phyloP scores from a whole-genome alignment of 169 alveolate genomes.

The Cryptosporidium ubiquitum region DNA sequence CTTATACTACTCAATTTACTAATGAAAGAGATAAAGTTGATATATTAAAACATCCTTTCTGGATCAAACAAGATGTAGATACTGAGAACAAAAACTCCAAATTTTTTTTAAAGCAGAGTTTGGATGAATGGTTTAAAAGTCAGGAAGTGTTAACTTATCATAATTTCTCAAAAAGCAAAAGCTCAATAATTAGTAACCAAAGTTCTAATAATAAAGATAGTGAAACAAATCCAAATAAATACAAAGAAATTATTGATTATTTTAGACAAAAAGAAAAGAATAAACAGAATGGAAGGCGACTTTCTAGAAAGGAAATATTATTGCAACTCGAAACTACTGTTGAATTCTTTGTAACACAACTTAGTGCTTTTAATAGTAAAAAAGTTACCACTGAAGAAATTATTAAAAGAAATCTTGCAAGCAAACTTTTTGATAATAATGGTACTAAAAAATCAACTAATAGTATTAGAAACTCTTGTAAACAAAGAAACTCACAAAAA shows the following conservation, averaged over 20 bases:
- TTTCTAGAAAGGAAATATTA: constrained; percentile 36
- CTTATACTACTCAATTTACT: background rate
- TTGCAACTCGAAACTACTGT: constrained; percentile 46
- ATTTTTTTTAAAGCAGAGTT: constrained; percentile 18
- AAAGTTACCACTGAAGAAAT: constrained; percentile 50
- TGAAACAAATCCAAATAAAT: background rate
- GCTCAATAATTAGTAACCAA: background rate
- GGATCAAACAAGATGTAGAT: constrained; percentile 29
- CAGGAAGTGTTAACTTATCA: background rate
- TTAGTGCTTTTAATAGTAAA: constrained; percentile 53
- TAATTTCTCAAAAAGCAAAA: background rate
- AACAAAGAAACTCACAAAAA: constrained; percentile 1
- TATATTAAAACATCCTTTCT: constrained; percentile 13
- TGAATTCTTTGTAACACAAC: constrained; percentile 47
- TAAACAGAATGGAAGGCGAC: background rate
- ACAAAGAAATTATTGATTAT: constrained; percentile 35
- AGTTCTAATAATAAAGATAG: background rate
- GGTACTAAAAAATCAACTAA: background rate
- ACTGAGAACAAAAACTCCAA: background rate
- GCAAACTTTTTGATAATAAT: background rate
- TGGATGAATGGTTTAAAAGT: constrained; percentile 62
- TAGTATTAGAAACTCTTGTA: background rate
- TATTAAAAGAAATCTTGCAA: constrained; percentile 19
- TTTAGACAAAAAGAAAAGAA: background rate
- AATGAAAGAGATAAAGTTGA: background rate